These are phyloP conservation scores for Phlebiopsis flavidoalba DNA, from an alignment of 768 basidiomycete genomes.

Conservation along the genomic window DNA sequence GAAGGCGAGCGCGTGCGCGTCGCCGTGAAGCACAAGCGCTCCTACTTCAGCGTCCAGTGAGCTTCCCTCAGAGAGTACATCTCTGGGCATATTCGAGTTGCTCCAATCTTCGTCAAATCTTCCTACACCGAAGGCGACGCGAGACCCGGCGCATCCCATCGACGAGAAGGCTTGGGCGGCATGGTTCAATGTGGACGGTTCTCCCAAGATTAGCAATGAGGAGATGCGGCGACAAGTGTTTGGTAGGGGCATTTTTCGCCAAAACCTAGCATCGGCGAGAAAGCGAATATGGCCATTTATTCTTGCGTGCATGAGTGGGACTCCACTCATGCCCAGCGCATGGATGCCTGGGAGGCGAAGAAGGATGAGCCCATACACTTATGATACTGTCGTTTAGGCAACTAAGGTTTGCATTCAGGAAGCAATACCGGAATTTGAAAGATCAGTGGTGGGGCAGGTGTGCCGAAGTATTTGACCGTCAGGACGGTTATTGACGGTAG, in stretches of 20 bases:
- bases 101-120: slow-evolving; percentile 74
- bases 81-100: slow-evolving; percentile 85
- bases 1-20: slow-evolving; percentile 86
- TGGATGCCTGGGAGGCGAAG: slow-evolving; percentile 56
- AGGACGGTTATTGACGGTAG: slow-evolving; percentile 79
- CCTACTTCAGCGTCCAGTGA: slow-evolving; percentile 44
- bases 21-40: slow-evolving; percentile 71
- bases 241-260: slow-evolving; percentile 57
- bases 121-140: slow-evolving; percentile 76
- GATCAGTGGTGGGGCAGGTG: slow-evolving; percentile 80
- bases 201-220: slow-evolving; percentile 56
- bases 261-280: slow-evolving; percentile 48
- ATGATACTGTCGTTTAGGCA: not conserved
- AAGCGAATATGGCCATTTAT: slow-evolving; percentile 88
- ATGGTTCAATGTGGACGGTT: slow-evolving; percentile 76
- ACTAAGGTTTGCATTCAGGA: slow-evolving; percentile 33
- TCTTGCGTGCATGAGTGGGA: slow-evolving; percentile 81
- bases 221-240: slow-evolving; percentile 79
- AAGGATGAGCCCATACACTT: slow-evolving; percentile 35
- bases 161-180: slow-evolving; percentile 65
- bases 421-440: slow-evolving; percentile 67
- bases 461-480: slow-evolving; percentile 73
- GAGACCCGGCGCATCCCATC: slow-evolving; percentile 76
- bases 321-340: slow-evolving; percentile 55
- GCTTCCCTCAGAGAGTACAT: slow-evolving; percentile 58